phyloP scores from a whole-genome alignment of 208 protist species.

The Leishmania gerbilli region DNA sequence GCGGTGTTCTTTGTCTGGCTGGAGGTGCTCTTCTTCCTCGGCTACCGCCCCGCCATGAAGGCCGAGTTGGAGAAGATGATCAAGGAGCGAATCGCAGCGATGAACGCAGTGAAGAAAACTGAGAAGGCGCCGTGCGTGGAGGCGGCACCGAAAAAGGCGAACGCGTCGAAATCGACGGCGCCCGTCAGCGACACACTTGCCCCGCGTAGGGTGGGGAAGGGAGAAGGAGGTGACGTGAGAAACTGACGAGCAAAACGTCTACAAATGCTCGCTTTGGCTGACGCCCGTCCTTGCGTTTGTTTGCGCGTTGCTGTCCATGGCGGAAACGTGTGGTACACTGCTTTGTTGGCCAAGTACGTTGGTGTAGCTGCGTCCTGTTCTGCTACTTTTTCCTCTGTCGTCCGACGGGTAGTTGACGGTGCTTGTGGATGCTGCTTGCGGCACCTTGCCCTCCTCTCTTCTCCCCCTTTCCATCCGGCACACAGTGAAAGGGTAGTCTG shows the following conservation, averaged over 20 bases:
- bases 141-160: constrained; percentile 2
- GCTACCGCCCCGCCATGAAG: constrained; percentile 60
- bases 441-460: neutral
- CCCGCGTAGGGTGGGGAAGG: neutral
- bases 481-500: neutral
- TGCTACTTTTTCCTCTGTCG: neutral
- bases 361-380: neutral
- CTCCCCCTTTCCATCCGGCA: neutral
- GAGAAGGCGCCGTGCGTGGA: constrained; percentile 1
- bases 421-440: no score
- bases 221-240: neutral
- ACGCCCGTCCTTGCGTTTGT: neutral
- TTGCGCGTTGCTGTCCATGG: no score
- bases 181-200: neutral
- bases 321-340: no score
- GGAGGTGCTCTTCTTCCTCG: constrained; percentile 75
- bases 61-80: constrained; percentile 50
- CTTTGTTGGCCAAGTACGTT: neutral
- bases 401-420: neutral
- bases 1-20: constrained; percentile 77
- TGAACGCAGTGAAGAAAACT: constrained; percentile 28
- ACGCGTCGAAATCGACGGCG: neutral
- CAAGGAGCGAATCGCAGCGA: constrained; percentile 28
- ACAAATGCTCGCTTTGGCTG: neutral
- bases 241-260: neutral